Base-by-base conservation (phyloP, 2,329 filamentous ascomycete species). In the Xylaria sp. region DNA sequence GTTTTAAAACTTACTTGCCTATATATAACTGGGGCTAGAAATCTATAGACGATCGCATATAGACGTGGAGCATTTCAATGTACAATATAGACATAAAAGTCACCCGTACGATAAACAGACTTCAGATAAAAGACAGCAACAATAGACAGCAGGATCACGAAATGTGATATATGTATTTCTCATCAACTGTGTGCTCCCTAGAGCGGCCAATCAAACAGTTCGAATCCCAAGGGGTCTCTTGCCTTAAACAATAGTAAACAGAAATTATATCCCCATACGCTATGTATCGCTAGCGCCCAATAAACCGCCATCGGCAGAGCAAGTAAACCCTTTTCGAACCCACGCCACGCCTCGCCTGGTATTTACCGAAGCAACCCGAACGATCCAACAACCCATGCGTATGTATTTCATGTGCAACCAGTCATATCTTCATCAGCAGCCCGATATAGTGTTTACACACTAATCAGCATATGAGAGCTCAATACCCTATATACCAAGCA, bases 221-320 rank as follows among this genome's bases (percentile, higher is more conserved):
- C 48, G n/a, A 50, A 61, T 10, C 28, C 25, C 18, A 12, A 46
- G 8, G 7, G 41, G 41, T 31, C 37, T n/a, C n/a, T 41, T 64
- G 20, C 39, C 54, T 39, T n/a, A 63, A 67, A 60, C 15, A n/a
- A 18, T 3, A 54, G 52, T 48, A 63, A 61, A 57, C 44, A 67
- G 20, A 66, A 67, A 50, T 50, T 37, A 57, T 61, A 10, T 15
- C 37, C 51, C 41, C 57, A 25, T 63, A 70, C 52, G 57, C 61
- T 63, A 65, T 60, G 44, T 66, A 69, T 70, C 68, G 44, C 65
- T 58, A 23, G 55, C 57, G 57, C 65, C 65, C n/a, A 65, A 50
- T 34, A 57, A 39, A 39, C 20, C 37, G 12, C 54, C 46, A 64
- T n/a, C 6, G 8, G 48, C 25, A 48, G 37, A 46, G 13, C 10